Percentiles rank a stretch among this genome's conserved stretches.
These are phyloP conservation scores for Abrus precatorius DNA, from an alignment of 306 rosid species.

Conservation along the genomic window DNA sequence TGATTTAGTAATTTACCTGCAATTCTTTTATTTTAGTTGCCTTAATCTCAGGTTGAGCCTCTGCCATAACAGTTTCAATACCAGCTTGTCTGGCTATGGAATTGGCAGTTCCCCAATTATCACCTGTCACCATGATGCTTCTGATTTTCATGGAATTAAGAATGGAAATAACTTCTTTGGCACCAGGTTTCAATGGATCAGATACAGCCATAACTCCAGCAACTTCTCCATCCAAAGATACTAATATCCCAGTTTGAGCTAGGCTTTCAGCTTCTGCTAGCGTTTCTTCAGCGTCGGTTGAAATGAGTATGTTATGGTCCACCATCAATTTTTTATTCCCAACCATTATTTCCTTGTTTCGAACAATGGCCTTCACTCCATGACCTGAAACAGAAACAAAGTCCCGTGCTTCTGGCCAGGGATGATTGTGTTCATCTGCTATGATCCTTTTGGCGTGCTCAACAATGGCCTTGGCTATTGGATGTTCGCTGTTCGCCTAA, in stretches of 20 bases:
- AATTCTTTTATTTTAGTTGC: constrained; percentile 72
- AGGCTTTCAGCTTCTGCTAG: constrained; percentile 69
- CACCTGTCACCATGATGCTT: constrained; percentile 90
- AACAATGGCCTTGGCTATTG: constrained; percentile 83
- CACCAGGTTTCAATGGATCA: constrained; percentile 81
- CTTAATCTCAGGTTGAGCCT: constrained; percentile 80
- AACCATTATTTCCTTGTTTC: constrained; percentile 63
- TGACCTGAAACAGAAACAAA: constrained; percentile 80
- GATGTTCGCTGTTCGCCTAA: constrained; percentile 94
- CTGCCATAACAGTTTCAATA: constrained; percentile 76
- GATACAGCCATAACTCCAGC: constrained; percentile 78
- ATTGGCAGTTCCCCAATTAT: constrained; percentile 93
- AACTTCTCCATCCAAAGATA: constrained; percentile 65
- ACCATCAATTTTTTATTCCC: constrained; percentile 83
- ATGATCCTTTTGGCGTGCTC: constrained; percentile 68
- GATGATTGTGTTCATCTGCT: constrained; percentile 61
- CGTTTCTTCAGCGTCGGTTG: constrained; percentile 64
- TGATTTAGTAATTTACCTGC: constrained; percentile 60
- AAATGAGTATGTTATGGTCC: constrained; percentile 59
- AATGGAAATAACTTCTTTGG: constrained; percentile 74
- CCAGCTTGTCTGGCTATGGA: constrained; percentile 84
- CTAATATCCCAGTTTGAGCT: constrained; percentile 82
- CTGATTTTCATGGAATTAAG: constrained; percentile 75
- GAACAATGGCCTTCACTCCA: constrained; percentile 76
- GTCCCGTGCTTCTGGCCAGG: constrained; percentile 71